These are phyloP conservation scores for Dissophora ornata DNA, from an alignment of 192 early-diverging fungal genomes.

Conservation along the genomic window DNA sequence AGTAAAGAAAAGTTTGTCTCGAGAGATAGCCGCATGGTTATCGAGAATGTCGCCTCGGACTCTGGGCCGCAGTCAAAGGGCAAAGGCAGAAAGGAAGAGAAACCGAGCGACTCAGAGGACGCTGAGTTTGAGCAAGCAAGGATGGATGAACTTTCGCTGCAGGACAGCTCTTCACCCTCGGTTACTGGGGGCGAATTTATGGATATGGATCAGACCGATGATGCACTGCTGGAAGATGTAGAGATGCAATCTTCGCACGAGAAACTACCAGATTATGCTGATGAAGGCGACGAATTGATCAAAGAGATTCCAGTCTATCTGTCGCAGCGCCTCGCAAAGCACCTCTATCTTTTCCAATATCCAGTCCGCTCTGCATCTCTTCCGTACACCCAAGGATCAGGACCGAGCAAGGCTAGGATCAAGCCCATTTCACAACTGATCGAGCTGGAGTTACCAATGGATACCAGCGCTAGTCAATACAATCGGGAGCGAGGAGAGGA, in stretches of 20 bases:
- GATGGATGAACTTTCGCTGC: constrained; percentile 8
- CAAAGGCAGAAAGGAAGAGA: constrained; percentile 14
- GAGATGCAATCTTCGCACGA: constrained; percentile 15
- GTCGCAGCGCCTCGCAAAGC: constrained; percentile 71
- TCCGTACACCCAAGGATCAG: constrained; percentile 55
- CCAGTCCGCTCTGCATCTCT: constrained; percentile 70
- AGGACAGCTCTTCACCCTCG: constrained; percentile 8
- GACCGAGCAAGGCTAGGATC: constrained; percentile 74
- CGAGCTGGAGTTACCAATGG: constrained; percentile 86
- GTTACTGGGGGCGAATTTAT: neutral
- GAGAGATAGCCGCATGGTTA: constrained; percentile 5
- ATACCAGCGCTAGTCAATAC: constrained; percentile 79
- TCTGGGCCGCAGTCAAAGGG: constrained; percentile 3
- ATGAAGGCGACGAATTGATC: constrained; percentile 74
- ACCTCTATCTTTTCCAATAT: constrained; percentile 87
- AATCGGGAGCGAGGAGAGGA: constrained; percentile 81
- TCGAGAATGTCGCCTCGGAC: neutral
- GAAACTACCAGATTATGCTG: constrained; percentile 42
- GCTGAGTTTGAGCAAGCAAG: neutral
- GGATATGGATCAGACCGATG: constrained; percentile 7
- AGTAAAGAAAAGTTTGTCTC: constrained; percentile 11
- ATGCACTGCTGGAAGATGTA: constrained; percentile 2
- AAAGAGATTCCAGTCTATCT: constrained; percentile 86
- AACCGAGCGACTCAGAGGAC: neutral
- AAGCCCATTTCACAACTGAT: constrained; percentile 87